phyloP scores from a whole-genome alignment of 306 rosid species.

The Vigna nakashimae region DNA sequence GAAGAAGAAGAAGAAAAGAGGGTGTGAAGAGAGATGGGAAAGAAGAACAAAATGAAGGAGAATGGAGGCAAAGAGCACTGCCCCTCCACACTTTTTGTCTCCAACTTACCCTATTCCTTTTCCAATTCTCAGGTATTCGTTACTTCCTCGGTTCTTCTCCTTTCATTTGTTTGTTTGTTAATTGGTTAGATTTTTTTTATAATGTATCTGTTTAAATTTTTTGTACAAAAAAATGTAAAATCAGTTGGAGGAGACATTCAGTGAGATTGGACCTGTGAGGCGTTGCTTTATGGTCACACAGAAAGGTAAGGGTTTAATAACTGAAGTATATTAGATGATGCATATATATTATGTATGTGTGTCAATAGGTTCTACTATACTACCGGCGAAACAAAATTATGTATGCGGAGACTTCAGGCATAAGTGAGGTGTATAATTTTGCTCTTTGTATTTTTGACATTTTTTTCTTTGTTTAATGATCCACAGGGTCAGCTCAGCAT shows the following conservation, averaged over 20 bases:
- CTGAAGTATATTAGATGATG: background rate
- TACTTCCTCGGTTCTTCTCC: background rate
- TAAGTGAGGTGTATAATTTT: background rate
- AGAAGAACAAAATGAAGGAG: constrained; percentile 63
- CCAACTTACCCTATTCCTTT: constrained; percentile 83
- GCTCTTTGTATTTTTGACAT: background rate
- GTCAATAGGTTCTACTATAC: too few species aligned
- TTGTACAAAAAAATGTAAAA: too few species aligned
- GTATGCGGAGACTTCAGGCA: background rate
- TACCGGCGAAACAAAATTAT: background rate
- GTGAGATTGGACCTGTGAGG: constrained; percentile 89
- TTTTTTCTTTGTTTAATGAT: constrained; percentile 33
- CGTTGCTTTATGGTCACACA: constrained; percentile 87
- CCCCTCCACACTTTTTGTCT: constrained; percentile 68
- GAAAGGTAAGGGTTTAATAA: constrained; percentile 59
- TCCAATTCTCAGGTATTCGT: constrained; percentile 70
- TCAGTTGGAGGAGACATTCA: constrained; percentile 87
- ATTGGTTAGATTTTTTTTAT: background rate
- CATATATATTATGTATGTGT: background rate
- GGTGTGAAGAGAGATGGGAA: constrained; percentile 60
- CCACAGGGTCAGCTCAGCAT: constrained; percentile 78
- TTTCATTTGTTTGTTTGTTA: background rate
- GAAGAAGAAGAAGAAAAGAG: too few species aligned
- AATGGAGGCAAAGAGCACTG: constrained; percentile 54
- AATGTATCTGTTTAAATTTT: background rate